Evolutionary conservation across 1,139 yeast genomes (phyloP), one percentile per base, ranked within the genome.

Genomic region (Kurtzmaniella quercitrusa): DNA sequence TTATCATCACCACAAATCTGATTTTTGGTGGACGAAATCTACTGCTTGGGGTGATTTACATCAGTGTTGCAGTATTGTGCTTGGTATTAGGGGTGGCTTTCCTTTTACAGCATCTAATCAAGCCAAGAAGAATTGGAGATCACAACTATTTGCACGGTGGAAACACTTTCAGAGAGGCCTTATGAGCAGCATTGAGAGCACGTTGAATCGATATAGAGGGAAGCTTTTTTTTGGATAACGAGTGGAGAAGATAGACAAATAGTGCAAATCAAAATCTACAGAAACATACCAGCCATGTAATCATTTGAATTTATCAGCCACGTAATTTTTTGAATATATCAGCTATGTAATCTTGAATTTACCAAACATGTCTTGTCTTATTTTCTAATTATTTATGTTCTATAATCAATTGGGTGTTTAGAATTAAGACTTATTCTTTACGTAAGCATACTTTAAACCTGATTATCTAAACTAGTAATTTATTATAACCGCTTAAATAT

Each of bases 1-100:
- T 85, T 29, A 81, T 82, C 2, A 64, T 85, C 12, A 79, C 91
- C 5, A 84, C 88, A 12, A 83, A 81, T 42, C 75, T 82, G 19
- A 71, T 79, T 1, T 73, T 84, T 51, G 93, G 93, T 16, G 93
- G 93, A 2, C 68, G 87, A 43, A 84, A 85, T 57, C 57, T 81
- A 62, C 76, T 81, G 47, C 63, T 85, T 47, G 93, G 91, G 1
- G 70, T 82, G 15, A 77, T 85, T 34, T 85, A 83, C 57, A 57
- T 85, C 40, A 74, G 84, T 14, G 84, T 85, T 25, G 93, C 85
- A 1, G 73, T 77, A 18, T 58, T 79, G 16, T 66, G 74, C 34
- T 62, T 73, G 43, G 72, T 74, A 3, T 65, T 76, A 52, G 81
- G 74, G 0, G 52, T 77, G 4, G 73, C 66, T 10, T 69, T 79